Conservation (phyloP, 2,329 filamentous ascomycete genomes). For the Cadophora sp. region DNA sequence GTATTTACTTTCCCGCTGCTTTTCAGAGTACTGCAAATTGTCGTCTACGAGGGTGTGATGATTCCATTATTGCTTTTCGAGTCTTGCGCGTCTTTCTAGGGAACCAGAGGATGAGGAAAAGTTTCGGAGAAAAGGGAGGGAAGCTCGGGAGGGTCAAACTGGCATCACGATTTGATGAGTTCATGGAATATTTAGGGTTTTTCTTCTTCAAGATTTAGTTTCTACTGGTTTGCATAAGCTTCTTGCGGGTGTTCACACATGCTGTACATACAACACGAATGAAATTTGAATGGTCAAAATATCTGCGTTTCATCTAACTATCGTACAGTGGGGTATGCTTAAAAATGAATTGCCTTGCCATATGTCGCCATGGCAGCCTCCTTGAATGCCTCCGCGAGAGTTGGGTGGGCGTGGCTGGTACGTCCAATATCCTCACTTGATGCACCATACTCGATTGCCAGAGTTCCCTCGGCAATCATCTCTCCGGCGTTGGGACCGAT, state of each 20-base stretch:
- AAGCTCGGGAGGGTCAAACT: neutral
- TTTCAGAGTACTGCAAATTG: neutral
- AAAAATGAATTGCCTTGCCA: slow-evolving; percentile 95
- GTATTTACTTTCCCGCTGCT: neutral
- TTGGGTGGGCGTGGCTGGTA: slow-evolving; percentile 94
- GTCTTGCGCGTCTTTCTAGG: neutral
- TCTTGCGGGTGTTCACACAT: slow-evolving; percentile 8
- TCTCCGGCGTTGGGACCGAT: slow-evolving; percentile 95
- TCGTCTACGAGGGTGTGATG: neutral
- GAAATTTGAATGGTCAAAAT: slow-evolving; percentile 12
- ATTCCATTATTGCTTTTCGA: neutral
- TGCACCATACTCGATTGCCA: slow-evolving; percentile 96
- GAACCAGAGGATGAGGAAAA: neutral
- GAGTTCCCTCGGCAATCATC: slow-evolving; percentile 97
- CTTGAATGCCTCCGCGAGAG: slow-evolving; percentile 94
- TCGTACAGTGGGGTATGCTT: slow-evolving; percentile 49
- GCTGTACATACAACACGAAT: neutral
- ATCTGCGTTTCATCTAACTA: slow-evolving; percentile 32
- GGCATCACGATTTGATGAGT: neutral
- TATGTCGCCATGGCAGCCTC: slow-evolving; percentile 99
- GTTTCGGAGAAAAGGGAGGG: neutral
- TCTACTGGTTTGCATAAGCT: neutral
- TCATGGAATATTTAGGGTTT: neutral
- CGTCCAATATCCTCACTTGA: slow-evolving; percentile 93
- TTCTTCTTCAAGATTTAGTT: neutral